These are phyloP conservation scores for Leptomonas pyrrhocoris DNA, from an alignment of 208 protist genomes.

Conservation along the genomic window DNA sequence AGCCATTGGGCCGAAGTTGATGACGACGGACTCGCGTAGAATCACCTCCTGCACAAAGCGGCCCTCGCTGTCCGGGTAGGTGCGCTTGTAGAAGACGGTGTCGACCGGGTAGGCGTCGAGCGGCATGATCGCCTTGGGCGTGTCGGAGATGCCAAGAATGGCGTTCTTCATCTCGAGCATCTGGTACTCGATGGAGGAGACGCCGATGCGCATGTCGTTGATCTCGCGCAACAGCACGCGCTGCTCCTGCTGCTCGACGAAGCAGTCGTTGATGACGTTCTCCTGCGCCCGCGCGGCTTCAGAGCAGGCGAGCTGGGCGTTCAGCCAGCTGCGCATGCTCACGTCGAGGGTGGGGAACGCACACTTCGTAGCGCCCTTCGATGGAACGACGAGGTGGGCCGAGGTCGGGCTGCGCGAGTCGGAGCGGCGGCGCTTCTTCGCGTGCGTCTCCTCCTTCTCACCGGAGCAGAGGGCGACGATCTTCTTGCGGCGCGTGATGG, in stretches of 20 bases:
- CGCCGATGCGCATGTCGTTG: slow-evolving; percentile 72
- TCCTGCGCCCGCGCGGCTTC: slow-evolving; percentile 61
- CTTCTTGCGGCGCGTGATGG: slow-evolving; percentile 49
- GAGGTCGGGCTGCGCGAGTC: slow-evolving; percentile 8
- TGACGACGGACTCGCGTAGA: slow-evolving; percentile 53
- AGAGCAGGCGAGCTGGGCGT: slow-evolving; percentile 69
- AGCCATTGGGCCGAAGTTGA: slow-evolving; percentile 61
- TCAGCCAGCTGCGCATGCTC: slow-evolving; percentile 56
- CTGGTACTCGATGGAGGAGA: slow-evolving; percentile 56
- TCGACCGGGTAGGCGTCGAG: slow-evolving; percentile 49
- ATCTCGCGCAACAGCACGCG: slow-evolving; percentile 69
- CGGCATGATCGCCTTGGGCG: slow-evolving; percentile 45
- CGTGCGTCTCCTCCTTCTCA: slow-evolving; percentile 25
- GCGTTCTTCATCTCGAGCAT: slow-evolving; percentile 61
- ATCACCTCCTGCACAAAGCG: slow-evolving; percentile 72
- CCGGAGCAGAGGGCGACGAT: slow-evolving; percentile 41
- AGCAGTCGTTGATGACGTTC: slow-evolving; percentile 62
- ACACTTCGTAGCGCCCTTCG: slow-evolving; percentile 23
- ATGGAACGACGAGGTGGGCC: slow-evolving; percentile 11
- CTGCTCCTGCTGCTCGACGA: slow-evolving; percentile 77
- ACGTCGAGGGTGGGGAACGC: slow-evolving; percentile 35
- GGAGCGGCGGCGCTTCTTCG: slow-evolving; percentile 31
- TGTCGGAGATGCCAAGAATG: slow-evolving; percentile 47
- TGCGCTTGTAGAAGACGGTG: slow-evolving; percentile 60
- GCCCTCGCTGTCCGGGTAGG: slow-evolving; percentile 44